Evolutionary conservation across 1,139 yeast genomes (phyloP).

Genomic region (Ogataea hybrid): DNA sequence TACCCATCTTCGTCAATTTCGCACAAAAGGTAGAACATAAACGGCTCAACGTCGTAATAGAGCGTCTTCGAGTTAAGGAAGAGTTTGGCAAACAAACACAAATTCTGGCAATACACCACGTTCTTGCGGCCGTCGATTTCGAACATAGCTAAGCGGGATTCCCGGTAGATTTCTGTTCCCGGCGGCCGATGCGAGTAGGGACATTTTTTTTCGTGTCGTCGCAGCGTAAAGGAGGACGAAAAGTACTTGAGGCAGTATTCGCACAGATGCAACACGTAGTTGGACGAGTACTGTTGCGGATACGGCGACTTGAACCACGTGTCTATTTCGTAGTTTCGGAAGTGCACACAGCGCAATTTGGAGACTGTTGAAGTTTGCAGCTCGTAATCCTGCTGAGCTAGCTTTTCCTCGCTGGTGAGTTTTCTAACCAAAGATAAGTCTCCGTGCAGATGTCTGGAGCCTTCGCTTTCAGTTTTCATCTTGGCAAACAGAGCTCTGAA

Average conservation of each 20-base stretch:
- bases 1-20: constrained; percentile 57
- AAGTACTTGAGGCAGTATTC: constrained; percentile 84
- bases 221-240: constrained; percentile 63
- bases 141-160: constrained; percentile 63
- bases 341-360: constrained; percentile 48
- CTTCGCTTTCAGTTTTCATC: constrained; percentile 33
- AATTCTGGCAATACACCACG: constrained; percentile 79
- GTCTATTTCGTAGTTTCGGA: constrained; percentile 70
- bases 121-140: constrained; percentile 91
- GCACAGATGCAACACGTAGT: constrained; percentile 68
- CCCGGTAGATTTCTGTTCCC: constrained; percentile 86
- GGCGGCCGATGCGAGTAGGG: constrained; percentile 72
- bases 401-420: constrained; percentile 23
- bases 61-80: constrained; percentile 88
- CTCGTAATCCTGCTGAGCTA: constrained; percentile 22
- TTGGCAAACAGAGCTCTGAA: constrained; percentile 51
- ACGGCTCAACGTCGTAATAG: constrained; percentile 94
- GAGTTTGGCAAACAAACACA: constrained; percentile 84
- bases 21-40: constrained; percentile 80
- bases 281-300: constrained; percentile 78
- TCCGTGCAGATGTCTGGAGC: constrained; percentile 24
- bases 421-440: constrained; percentile 25
- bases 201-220: constrained; percentile 75
- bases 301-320: constrained; percentile 96
- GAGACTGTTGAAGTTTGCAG: constrained; percentile 21